Evolutionary conservation across 2,329 filamentous ascomycete species (phyloP), one percentile per base, ranked within the genome.

Genomic region (Rachicladosporium sp.): DNA sequence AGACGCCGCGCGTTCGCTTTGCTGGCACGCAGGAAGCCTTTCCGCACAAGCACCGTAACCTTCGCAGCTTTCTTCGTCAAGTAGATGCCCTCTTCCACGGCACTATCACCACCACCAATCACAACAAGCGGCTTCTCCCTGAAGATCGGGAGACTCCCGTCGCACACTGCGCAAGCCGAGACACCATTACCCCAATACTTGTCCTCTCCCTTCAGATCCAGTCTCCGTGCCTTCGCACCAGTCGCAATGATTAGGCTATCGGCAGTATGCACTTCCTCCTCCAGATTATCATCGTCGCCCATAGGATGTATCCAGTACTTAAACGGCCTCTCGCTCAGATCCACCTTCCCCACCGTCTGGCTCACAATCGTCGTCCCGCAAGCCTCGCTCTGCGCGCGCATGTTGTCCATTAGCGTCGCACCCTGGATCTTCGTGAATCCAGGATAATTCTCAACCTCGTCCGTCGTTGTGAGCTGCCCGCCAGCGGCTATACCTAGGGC

Each of bases 141-240:
- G 79, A 94, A 98, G 63, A 98, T 95, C 44, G 91, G 91, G 35
- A 96, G 81, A 36, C 88, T 91, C 48, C 91, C 91, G 59, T 98
- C 91, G 66, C 91, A 98, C 36, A 98, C 91, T 29, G 91, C 91
- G 65, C 91, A 98, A 36, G 91, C 91, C 38, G 82, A 91, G 59
- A 98, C 86, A 51, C 91, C 91, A 61, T 83, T 91, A 61, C 94
- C 88, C 93, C 93, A 98, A 75, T 87, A 98, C 62, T 80, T 83
- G 40, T 93, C 83, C 70, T 98, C 91, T 40, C 91, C 93, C 9
- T 78, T 70, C 35, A 98, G 75, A 60, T 81, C 70, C 40, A 98
- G 69, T 47, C 93, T 76, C 50, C 84, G 74, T 29, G 91, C 91
- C 46, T 89, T 94, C 36, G 93, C 91, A 50, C 91, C 91, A 1